Base-by-base conservation (phyloP, 2,329 filamentous ascomycete genomes). In the Sclerotinia glacialis region DNA sequence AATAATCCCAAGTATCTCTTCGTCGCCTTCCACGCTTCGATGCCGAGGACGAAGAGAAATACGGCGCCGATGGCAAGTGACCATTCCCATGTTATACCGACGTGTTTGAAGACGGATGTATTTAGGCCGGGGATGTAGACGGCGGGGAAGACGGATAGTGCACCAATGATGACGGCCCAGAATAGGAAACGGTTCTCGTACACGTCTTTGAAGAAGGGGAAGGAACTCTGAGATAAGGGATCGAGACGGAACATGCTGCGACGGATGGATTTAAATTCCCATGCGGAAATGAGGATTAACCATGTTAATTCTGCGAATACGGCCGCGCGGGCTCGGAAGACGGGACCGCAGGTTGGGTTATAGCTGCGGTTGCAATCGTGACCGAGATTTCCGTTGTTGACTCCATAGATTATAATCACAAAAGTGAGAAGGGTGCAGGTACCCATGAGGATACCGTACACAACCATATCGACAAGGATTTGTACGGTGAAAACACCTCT, bases 371-470 rank as follows among this genome's bases (percentile, higher is more conserved):
- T 91, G 77, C 89, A 91, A 59, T 82, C 78, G 7, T 70, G 68
- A 0, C 86, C 87, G 0, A 90, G 83, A 54, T 84, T 76, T 37
- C 80, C 81, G 34, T 78, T 73, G 31, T 86, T 85, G 69, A 83
- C 84, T n/a, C 82, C 83, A 74, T 85, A 91, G 67, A 90, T 79
- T 14, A 90, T 85, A 14, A 91, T 80, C 1, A 83, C 79, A 77
- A 91, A 91, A 49, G 84, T 80, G 5, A 82, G 79, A 1, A 90
- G 82, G 70, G 86, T 89, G 69, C 91, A 86, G 2, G 82, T 83
- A 1, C 89, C 89, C 87, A 94, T 92, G 80, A 90, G 88, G 70
- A 88, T 74, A 34, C 92, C 92, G 74, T 94, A 93, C 23, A 93
- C 86, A 16, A 92, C 76, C 85, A 93, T 93, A 77, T 95, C 92